A percentile compares a stretch with the other conserved stretches of the same genome.
phyloP scores from a whole-genome alignment of 2,329 filamentous ascomycete genomes.

The Clarireedia monteithiana region DNA sequence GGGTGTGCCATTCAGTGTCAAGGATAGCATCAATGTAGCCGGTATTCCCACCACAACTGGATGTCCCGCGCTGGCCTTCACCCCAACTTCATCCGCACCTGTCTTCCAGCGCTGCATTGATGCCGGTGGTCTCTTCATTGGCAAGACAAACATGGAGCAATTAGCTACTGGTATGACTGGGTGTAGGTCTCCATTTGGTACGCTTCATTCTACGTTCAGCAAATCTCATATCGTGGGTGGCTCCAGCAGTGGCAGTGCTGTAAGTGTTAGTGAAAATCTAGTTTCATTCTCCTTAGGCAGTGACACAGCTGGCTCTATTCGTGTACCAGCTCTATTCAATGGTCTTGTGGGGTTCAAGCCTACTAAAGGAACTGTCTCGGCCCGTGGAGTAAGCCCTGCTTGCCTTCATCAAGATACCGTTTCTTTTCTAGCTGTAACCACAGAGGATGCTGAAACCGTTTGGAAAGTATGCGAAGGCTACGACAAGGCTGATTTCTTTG shows the following conservation, averaged over 20 bases:
- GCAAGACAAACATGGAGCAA: conserved; percentile 49
- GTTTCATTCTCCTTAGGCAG: conserved; percentile 47
- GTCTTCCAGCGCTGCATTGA: conserved; percentile 40
- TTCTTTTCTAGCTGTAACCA: conserved; percentile 38
- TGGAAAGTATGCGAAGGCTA: conserved; percentile 40
- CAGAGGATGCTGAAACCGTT: conserved; percentile 39
- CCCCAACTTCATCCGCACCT: conserved; percentile 36
- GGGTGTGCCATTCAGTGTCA: conserved; percentile 43
- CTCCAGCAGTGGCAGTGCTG: conserved; percentile 44
- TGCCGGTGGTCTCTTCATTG: conserved; percentile 47
- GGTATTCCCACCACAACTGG: conserved; percentile 39
- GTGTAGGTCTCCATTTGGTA: conserved; percentile 45
- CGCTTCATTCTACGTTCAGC: conserved; percentile 39
- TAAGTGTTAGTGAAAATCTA: conserved; percentile 41
- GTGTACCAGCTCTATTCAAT: conserved; percentile 43
- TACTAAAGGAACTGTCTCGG: conserved; percentile 41
- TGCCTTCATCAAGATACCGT: conserved; percentile 47
- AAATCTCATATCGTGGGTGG: conserved; percentile 44
- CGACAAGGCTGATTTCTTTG: conserved; percentile 42
- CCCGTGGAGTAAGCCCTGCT: conserved; percentile 40
- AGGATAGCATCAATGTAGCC: conserved; percentile 42
- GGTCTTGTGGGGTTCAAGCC: conserved; percentile 41
- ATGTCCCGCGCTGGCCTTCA: conserved; percentile 39
- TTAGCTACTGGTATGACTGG: conserved; percentile 49
- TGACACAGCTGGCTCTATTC: conserved; percentile 45